Base-by-base conservation (phyloP, 169 alveolate species). In the Cryptosporidium bovis region DNA sequence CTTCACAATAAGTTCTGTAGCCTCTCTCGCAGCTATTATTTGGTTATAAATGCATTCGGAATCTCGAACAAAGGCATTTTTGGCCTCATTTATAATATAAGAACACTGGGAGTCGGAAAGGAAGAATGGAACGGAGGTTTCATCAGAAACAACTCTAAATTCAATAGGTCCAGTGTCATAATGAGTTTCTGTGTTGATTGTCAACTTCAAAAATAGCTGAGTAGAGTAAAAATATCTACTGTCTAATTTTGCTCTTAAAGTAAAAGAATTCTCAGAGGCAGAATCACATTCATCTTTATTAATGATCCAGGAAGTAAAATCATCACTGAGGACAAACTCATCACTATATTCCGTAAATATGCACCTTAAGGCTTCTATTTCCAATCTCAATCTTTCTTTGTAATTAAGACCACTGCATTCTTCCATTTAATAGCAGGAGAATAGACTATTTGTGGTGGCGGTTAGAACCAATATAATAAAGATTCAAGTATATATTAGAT, bases 21-120 rank as follows among this genome's bases (percentile, higher is more conserved):
- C 71, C 51, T 77, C 87, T 46, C 64, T 77, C 40, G 87, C 65
- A 1, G 69, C 71, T 58, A 62, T 62, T 15, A 77, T 48, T 50
- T 77, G 87, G 44, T 77, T 64, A 62, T 44, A 77, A 13, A 77
- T 56, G 27, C 87, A 60, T 58, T 77, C 87, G 12, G 65, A 44
- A 62, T 77, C 55, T 2, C 56, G 65, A 15, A 77, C 36, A 44
- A 58, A 77, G 15, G 62, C 77, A 18, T 77, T 44, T 50, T 18
- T 77, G 18, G 66, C 62, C 18, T 34, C 48, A 40, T 33, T 18
- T 34, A 36, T 60, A 34, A 77, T 77, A 27, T 27, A 62, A 34
- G 27, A 40, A 27, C 34, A 16, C 40, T 77, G 87, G 8, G 87
- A 77, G 13, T 77, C 87, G 0, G 71, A 77, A 16, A 77, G 71